These are phyloP conservation scores for Zalaria obscura DNA, from an alignment of 2,329 filamentous ascomycete genomes.

Conservation along the genomic window DNA sequence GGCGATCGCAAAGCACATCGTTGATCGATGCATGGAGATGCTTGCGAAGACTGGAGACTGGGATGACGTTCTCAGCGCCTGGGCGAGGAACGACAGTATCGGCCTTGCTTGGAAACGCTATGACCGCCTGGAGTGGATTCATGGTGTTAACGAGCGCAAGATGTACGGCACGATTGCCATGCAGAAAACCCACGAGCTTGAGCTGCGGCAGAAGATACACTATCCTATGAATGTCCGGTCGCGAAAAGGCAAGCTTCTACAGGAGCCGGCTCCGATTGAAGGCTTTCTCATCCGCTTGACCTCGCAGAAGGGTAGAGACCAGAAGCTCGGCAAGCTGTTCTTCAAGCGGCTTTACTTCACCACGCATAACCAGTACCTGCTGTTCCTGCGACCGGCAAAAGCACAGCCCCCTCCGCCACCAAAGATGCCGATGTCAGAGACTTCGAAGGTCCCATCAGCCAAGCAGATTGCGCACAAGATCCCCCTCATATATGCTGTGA, in stretches of 20 bases:
- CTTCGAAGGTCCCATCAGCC: slow-evolving; percentile 36
- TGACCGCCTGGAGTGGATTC: slow-evolving; percentile 54
- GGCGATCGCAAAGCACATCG: slow-evolving; percentile 40
- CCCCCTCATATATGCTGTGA: slow-evolving; percentile 47
- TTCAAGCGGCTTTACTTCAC: slow-evolving; percentile 54
- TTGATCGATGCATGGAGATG: slow-evolving; percentile 44
- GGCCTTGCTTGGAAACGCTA: slow-evolving; percentile 57
- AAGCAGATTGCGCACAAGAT: slow-evolving; percentile 40
- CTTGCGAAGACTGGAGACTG: slow-evolving; percentile 43
- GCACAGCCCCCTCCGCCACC: slow-evolving; percentile 42
- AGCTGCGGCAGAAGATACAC: slow-evolving; percentile 50
- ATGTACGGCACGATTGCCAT: slow-evolving; percentile 59
- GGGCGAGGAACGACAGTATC: slow-evolving; percentile 44
- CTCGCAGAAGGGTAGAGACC: slow-evolving; percentile 45
- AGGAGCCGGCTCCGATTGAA: slow-evolving; percentile 49
- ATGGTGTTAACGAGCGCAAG: slow-evolving; percentile 49
- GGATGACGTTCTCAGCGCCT: slow-evolving; percentile 43
- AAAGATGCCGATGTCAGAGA: slow-evolving; percentile 29
- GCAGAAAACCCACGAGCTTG: slow-evolving; percentile 51
- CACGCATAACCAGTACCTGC: slow-evolving; percentile 47
- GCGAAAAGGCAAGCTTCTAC: slow-evolving; percentile 26
- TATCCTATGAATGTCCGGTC: slow-evolving; percentile 40
- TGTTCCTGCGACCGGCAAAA: slow-evolving; percentile 47
- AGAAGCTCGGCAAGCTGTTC: slow-evolving; percentile 44
- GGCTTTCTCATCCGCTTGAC: slow-evolving; percentile 53